These are phyloP conservation scores for Triticum turgidum DNA, from an alignment of 176 grass and related monocot genomes.

Conservation along the genomic window DNA sequence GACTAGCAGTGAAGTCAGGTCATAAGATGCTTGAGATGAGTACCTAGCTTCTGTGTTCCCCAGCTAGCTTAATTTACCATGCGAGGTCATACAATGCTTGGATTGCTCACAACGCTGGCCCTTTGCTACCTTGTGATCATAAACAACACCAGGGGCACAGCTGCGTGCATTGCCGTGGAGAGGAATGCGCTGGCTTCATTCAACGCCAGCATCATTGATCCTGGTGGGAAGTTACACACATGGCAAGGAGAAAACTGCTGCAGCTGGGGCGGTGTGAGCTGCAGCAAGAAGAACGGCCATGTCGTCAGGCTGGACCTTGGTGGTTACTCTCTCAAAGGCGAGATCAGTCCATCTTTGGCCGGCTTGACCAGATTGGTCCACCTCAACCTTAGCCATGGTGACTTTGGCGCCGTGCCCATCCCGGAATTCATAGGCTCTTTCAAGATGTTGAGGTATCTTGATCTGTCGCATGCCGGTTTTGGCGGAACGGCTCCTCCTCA, in stretches of 20 bases:
- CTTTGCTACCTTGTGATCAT: neutral
- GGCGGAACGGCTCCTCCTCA: constrained; percentile 4
- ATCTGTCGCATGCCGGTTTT: constrained; percentile 23
- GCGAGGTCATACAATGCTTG: neutral
- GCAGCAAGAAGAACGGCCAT: constrained; percentile 2
- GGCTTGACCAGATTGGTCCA: too few species aligned
- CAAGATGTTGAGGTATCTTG: too few species aligned
- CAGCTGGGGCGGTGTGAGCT: constrained; percentile 39
- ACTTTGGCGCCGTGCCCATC: too few species aligned
- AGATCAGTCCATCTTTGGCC: too few species aligned
- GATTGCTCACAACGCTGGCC: neutral
- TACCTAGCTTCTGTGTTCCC: neutral
- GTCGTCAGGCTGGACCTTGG: constrained; percentile 27
- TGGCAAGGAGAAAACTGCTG: constrained; percentile 49
- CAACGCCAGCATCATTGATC: constrained; percentile 12
- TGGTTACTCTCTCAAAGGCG: neutral
- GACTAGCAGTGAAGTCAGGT: too few species aligned
- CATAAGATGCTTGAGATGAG: neutral
- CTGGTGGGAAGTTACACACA: constrained; percentile 3
- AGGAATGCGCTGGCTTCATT: constrained; percentile 15
- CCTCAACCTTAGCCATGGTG: too few species aligned
- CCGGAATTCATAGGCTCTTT: too few species aligned
- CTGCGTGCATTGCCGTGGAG: neutral
- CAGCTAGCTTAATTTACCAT: neutral
- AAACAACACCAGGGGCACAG: neutral